Base-by-base conservation (phyloP, 768 basidiomycete species). In the Coprinopsis cinerea region DNA sequence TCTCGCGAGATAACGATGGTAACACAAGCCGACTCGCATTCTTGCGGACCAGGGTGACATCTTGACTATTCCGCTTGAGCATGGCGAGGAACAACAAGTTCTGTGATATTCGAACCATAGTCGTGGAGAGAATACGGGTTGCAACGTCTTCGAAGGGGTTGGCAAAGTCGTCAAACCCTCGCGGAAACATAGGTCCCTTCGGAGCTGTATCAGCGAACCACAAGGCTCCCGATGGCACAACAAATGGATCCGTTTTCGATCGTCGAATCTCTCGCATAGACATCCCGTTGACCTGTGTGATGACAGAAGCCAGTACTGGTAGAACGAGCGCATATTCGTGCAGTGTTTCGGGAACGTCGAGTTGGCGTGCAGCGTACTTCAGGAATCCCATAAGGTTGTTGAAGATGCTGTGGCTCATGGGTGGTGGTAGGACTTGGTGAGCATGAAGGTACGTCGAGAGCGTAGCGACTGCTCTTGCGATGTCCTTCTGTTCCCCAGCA, bases 321-420 rank as follows among this genome's bases (percentile, higher is more conserved):
- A 82, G 62, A 10, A 71, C 66, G 48, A 75, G 71, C 4, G 79
- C 77, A 59, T 80, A 85, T 30, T 75, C 72, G 24, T 65, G 64
- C 14, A 86, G 66, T 10, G 76, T 61, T 32, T 78, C 70, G 1
- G 58, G 48, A 9, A 64, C 61, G 1, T 76, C 76, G 3, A 64
- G 53, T 37, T 78, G 70, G 28, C 74, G 72, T 18, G 79, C 64
- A 27, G 70, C 56, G 43, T 67, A 66, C 59, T 84, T 86, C 54
- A 91, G 61, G 49, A 81, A 82, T 1, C 88, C 87, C 10, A 80
- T 75, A 5, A 89, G 62, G 56, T 83, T 76, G 58, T 87, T 88
- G 68, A 88, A 82, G 17, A 85, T 59, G 55, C 78, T 71, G 61
- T 89, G 81, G 0, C 81, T 67, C 67, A 83, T 70, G 0, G 79